Evolutionary conservation across 345 rosid genomes (phyloP).

Genomic region (Moringa oleifera): DNA sequence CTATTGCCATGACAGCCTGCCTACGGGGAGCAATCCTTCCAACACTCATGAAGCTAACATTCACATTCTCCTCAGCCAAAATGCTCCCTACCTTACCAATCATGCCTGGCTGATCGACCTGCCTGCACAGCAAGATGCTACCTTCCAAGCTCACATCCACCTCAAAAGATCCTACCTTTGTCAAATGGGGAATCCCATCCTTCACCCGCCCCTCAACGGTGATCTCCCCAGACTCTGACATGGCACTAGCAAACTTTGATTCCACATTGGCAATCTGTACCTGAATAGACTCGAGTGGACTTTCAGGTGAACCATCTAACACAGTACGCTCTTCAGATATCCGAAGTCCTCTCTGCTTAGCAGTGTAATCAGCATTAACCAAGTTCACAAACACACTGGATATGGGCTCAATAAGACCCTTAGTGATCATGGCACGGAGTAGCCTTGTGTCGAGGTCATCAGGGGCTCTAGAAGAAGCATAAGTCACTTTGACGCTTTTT

Average conservation of each 20-base stretch:
- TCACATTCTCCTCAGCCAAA: constrained; percentile 70
- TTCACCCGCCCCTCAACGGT: constrained; percentile 71
- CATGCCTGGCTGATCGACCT: constrained; percentile 87
- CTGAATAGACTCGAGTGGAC: constrained; percentile 58
- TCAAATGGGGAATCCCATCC: constrained; percentile 72
- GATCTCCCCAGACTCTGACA: constrained; percentile 67
- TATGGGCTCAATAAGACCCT: constrained; percentile 77
- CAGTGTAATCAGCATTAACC: constrained; percentile 77
- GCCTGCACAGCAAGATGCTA: constrained; percentile 67
- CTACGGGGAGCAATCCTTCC: constrained; percentile 79
- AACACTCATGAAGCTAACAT: constrained; percentile 84
- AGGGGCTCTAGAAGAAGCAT: constrained; percentile 71
- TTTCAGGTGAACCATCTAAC: constrained; percentile 69
- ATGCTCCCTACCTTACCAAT: constrained; percentile 70
- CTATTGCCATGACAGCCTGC: constrained; percentile 84
- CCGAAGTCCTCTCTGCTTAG: constrained; percentile 74
- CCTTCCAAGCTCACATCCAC: constrained; percentile 87
- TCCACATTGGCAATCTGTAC: constrained; percentile 77
- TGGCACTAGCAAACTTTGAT: constrained; percentile 70
- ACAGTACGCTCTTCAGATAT: constrained; percentile 57
- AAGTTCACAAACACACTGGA: constrained; percentile 66
- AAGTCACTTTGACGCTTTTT: constrained; percentile 64
- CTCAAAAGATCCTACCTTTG: constrained; percentile 70
- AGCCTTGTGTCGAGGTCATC: constrained; percentile 87
- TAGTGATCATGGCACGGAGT: constrained; percentile 76